Conservation (phyloP, 192 early-diverging fungal genomes). For the Linderina pennispora region DNA sequence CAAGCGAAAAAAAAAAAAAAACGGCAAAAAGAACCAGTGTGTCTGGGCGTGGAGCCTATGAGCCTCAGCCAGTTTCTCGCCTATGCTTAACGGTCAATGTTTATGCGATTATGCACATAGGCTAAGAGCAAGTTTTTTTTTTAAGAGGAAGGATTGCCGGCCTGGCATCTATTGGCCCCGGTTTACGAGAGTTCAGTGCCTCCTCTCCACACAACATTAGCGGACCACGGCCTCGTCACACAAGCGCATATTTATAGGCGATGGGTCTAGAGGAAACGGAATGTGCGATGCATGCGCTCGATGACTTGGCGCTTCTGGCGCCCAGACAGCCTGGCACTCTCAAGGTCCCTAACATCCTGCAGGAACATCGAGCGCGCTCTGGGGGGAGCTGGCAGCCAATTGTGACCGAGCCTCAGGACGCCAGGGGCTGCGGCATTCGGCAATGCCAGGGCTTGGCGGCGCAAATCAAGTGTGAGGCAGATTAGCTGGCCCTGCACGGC, state of each 20-base stretch:
- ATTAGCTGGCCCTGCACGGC: constrained; percentile 27
- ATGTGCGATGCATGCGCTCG: constrained; percentile 60
- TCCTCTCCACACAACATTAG: too few species aligned
- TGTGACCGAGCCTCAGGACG: constrained; percentile 6
- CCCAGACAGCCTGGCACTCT: constrained; percentile 48
- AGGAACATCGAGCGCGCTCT: constrained; percentile 55
- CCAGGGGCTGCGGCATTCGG: constrained; percentile 21
- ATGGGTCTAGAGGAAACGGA: constrained; percentile 53
- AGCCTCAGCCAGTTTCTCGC: too few species aligned
- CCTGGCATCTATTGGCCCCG: too few species aligned
- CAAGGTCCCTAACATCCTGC: constrained; percentile 76
- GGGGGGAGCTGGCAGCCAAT: constrained; percentile 43
- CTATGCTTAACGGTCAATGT: too few species aligned
- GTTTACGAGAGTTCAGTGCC: too few species aligned
- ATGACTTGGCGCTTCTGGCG: constrained; percentile 53
- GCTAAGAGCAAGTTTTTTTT: too few species aligned
- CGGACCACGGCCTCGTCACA: neutral
- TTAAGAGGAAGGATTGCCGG: too few species aligned
- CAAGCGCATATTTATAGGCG: neutral
- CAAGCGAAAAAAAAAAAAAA: too few species aligned
- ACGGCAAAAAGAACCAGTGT: too few species aligned
- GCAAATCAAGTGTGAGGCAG: constrained; percentile 49
- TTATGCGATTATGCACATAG: too few species aligned
- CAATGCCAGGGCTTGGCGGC: constrained; percentile 51
- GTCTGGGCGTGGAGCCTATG: too few species aligned